A percentile compares a stretch with the other conserved stretches of the same genome.
phyloP scores from a whole-genome alignment of 306 rosid species.

The Pterocarpus santalinus region DNA sequence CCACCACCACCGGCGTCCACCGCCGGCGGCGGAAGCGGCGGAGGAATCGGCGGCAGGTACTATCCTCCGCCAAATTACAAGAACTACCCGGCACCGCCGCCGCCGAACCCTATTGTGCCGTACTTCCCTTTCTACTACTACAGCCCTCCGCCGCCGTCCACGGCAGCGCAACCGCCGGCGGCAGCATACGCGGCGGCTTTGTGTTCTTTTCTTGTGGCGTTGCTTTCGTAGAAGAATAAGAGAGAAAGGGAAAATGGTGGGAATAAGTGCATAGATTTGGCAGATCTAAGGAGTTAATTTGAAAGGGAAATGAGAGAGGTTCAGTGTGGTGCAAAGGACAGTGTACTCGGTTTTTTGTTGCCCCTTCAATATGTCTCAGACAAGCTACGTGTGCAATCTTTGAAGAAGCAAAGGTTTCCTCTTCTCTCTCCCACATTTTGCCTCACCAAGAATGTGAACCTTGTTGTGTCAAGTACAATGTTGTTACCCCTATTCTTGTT shows the following conservation, averaged over 20 bases:
- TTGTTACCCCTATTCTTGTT: not conserved
- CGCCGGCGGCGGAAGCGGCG: conserved; percentile 27
- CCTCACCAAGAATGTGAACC: not conserved
- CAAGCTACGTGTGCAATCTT: not conserved
- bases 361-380: no score
- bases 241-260: conserved; percentile 1
- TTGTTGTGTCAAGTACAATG: not conserved
- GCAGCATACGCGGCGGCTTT: conserved; percentile 22
- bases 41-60: conserved; percentile 54
- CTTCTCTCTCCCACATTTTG: not conserved
- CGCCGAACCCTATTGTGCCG: conserved; percentile 96
- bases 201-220: conserved; percentile 37
- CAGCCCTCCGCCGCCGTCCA: conserved; percentile 73
- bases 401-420: not conserved
- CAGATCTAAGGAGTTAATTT: conserved; percentile 59
- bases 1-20: conserved; percentile 50
- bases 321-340: not conserved
- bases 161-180: conserved; percentile 44
- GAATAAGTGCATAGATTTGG: conserved; percentile 59
- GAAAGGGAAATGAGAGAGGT: conserved; percentile 20
- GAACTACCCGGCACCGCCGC: conserved; percentile 78
- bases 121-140: conserved; percentile 87
- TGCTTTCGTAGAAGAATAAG: conserved; percentile 51
- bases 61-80: conserved; percentile 64
- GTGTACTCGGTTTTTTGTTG: no score